Conservation (phyloP, 495 filamentous ascomycete genomes). For the Penicillium cinerascens region DNA sequence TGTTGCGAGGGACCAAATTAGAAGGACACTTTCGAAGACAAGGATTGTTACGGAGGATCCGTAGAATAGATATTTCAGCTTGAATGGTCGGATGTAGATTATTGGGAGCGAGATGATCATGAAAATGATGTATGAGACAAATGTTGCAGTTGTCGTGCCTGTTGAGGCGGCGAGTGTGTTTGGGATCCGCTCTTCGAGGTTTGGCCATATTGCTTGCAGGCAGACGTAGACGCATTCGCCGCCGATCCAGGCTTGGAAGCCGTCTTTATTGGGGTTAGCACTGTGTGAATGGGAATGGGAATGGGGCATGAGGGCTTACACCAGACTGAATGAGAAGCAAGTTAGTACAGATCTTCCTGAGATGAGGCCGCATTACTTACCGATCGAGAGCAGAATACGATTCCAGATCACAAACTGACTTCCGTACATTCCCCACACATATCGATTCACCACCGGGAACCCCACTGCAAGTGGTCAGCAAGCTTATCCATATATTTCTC, state of each 20-base stretch:
- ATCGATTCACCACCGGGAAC: conserved; percentile 21
- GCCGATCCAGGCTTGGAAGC: conserved; percentile 28
- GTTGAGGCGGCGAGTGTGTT: conserved; percentile 23
- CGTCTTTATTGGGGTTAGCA: conserved; percentile 9
- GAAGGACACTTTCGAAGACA: neutral
- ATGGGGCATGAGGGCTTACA: neutral
- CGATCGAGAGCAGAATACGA: conserved; percentile 24
- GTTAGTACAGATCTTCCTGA: neutral
- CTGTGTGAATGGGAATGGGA: neutral
- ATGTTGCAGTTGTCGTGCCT: conserved; percentile 25
- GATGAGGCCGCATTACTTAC: conserved; percentile 3
- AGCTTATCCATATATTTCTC: neutral
- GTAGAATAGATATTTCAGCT: conserved; percentile 13
- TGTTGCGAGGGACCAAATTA: neutral
- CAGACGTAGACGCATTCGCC: conserved; percentile 26
- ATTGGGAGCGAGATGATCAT: conserved; percentile 17
- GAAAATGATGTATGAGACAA: conserved; percentile 24
- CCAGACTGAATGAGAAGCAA: neutral
- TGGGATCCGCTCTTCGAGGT: conserved; percentile 20
- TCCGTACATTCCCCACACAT: conserved; percentile 26
- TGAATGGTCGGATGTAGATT: conserved; percentile 15
- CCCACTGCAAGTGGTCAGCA: conserved; percentile 8
- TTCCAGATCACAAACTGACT: conserved; percentile 29
- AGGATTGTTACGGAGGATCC: conserved; percentile 9
- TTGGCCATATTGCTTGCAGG: conserved; percentile 22